Evolutionary conservation across 2,329 filamentous ascomycete genomes (phyloP), one percentile per base, ranked within the genome.

Genomic region (Trichoderma sp.): DNA sequence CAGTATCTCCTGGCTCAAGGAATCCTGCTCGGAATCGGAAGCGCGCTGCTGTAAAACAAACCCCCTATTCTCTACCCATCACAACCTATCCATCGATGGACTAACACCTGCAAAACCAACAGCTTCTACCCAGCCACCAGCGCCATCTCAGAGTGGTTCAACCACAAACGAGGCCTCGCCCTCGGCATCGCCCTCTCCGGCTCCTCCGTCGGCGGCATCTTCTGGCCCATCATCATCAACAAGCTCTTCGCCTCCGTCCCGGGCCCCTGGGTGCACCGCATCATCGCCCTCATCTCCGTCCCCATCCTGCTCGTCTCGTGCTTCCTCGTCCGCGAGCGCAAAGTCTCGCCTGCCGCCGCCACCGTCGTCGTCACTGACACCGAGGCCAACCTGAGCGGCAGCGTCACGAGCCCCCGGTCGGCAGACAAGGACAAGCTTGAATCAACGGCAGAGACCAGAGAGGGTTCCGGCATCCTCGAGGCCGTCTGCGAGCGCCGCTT

Each of bases 1-100:
- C 78, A 80, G 54, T 66, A 77, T 6, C 67, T 81, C 1, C 65
- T 80, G 2, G 68, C 75, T 0, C 79, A 81, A 61, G 79, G 81
- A 0, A 64, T 79, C 24, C 76, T 78, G 15, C 72, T 79, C 30
- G 81, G 81, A 2, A 63, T 80, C 15, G 78, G 78, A 14, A 76
- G 73, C 60, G 76, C 78, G 15, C 71, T 78, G 51, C 57, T 78
- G 66, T 79, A 72, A 64, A 71, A 64, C 3, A 4, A 34, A 7
- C 41, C 17, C 41, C 17, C 17, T 44, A 3, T 7, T 2, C n/a
- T 44, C n/a, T 30, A 24, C 7, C 14, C 7, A 7, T 28, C 17
- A 24, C 21, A 24, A 24, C 9, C 30, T 30, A 15, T 17, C 24
- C 9, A 15, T 7, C n/a, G 41, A 26, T 26, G 54, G 21, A 45